Evolutionary conservation across 148 eudicot genomes (phyloP).

Genomic region (Hydrangea macrophylla): DNA sequence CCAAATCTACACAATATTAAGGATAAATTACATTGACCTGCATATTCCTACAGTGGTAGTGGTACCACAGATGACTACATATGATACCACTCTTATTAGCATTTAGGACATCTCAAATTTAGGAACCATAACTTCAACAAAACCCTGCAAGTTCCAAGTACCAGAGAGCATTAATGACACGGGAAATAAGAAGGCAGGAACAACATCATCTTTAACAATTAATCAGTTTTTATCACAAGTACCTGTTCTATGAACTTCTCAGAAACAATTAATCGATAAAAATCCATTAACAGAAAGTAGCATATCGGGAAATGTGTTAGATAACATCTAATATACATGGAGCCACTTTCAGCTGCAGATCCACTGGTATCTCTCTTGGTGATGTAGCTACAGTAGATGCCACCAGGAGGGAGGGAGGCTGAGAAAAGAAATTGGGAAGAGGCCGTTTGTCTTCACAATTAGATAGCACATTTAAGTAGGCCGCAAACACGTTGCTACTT

Average conservation of each 20-base stretch:
- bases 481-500: conserved; percentile 33
- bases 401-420: background rate
- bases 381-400: no score
- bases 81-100: no score
- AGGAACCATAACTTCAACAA: no score
- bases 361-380: no score
- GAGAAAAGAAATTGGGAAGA: background rate
- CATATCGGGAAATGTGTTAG: background rate
- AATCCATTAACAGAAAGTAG: conserved; percentile 1
- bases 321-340: background rate
- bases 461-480: background rate
- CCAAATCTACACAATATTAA: no score
- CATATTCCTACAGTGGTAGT: no score
- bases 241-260: background rate
- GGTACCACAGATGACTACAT: no score
- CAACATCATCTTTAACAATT: background rate
- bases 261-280: background rate
- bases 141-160: background rate
- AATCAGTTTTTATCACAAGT: background rate
- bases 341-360: conserved; percentile 1
- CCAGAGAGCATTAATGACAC: background rate
- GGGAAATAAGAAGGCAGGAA: background rate
- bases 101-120: no score
- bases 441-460: background rate
- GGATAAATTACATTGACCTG: no score